These are phyloP conservation scores for Hymenoscyphus scutula DNA, from an alignment of 2,329 filamentous ascomycete species.

Conservation along the genomic window DNA sequence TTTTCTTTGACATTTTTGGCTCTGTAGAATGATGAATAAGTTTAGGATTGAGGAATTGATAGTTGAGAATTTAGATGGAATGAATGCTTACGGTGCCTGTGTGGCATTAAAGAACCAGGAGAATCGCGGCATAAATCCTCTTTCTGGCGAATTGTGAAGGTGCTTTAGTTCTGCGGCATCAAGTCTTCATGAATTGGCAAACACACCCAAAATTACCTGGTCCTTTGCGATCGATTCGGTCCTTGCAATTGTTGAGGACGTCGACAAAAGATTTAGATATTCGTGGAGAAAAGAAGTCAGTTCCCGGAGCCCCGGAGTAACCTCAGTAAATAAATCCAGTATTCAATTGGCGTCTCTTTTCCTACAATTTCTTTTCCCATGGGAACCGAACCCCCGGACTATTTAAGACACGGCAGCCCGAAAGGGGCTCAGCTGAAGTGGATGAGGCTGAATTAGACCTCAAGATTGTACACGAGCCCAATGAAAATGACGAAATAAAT, in stretches of 20 bases:
- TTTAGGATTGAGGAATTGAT: constrained; percentile 1
- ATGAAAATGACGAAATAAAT: not conserved
- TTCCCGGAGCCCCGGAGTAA: not conserved
- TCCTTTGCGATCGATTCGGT: too few species aligned
- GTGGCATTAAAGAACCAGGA: constrained; percentile 18
- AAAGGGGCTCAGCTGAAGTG: not conserved
- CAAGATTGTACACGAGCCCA: not conserved
- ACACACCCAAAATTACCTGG: too few species aligned
- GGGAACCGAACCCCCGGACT: not conserved
- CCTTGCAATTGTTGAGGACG: too few species aligned
- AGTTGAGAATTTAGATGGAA: not conserved
- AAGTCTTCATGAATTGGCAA: not conserved
- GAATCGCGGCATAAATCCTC: constrained; percentile 22
- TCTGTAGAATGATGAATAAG: constrained; percentile 6
- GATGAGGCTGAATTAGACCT: not conserved
- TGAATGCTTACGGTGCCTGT: constrained; percentile 19
- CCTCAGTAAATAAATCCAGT: not conserved
- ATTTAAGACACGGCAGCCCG: not conserved
- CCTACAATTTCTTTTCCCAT: not conserved
- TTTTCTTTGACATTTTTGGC: not conserved
- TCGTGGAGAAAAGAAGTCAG: not conserved
- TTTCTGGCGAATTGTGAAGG: not conserved
- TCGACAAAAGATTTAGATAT: not conserved
- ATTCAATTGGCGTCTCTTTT: not conserved
- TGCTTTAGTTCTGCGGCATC: not conserved